Percentiles rank a stretch among this genome's conserved stretches.
Conservation (phyloP, 1,139 yeast species). For the Candida freyschussii region DNA sequence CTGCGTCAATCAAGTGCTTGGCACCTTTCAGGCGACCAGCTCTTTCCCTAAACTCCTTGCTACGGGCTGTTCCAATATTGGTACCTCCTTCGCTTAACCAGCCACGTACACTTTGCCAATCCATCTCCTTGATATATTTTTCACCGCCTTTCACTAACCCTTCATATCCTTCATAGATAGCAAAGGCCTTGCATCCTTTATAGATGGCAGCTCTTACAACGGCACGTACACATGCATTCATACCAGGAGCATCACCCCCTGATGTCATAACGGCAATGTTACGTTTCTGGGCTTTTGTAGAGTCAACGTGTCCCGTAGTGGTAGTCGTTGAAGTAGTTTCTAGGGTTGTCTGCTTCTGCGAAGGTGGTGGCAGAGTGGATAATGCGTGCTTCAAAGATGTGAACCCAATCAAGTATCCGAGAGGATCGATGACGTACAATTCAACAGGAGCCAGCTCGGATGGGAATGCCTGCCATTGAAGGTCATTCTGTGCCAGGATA, state of each 20-base stretch:
- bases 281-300: constrained; percentile 31
- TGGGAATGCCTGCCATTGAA: constrained; percentile 41
- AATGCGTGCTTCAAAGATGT: constrained; percentile 56
- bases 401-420: constrained; percentile 65
- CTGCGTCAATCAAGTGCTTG: constrained; percentile 75
- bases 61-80: constrained; percentile 92
- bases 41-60: constrained; percentile 78
- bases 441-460: constrained; percentile 64
- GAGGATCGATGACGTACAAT: constrained; percentile 61
- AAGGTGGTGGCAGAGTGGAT: constrained; percentile 43
- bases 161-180: constrained; percentile 90
- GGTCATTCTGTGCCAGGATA: constrained; percentile 22
- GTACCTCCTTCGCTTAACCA: constrained; percentile 93
- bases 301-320: constrained; percentile 10
- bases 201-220: constrained; percentile 87
- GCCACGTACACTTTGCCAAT: constrained; percentile 93
- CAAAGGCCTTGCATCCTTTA: constrained; percentile 91
- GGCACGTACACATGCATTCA: constrained; percentile 94
- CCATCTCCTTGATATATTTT: constrained; percentile 64
- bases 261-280: constrained; percentile 94
- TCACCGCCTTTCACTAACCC: constrained; percentile 86
- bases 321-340: constrained; percentile 7
- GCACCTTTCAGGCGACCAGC: constrained; percentile 80
- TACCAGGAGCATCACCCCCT: constrained; percentile 99
- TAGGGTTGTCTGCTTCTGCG: constrained; percentile 13